A percentile compares a stretch with the other conserved stretches of the same genome.
These are phyloP conservation scores for Piper betle DNA, from an alignment of 164 flowering plant genomes.

Conservation along the genomic window DNA sequence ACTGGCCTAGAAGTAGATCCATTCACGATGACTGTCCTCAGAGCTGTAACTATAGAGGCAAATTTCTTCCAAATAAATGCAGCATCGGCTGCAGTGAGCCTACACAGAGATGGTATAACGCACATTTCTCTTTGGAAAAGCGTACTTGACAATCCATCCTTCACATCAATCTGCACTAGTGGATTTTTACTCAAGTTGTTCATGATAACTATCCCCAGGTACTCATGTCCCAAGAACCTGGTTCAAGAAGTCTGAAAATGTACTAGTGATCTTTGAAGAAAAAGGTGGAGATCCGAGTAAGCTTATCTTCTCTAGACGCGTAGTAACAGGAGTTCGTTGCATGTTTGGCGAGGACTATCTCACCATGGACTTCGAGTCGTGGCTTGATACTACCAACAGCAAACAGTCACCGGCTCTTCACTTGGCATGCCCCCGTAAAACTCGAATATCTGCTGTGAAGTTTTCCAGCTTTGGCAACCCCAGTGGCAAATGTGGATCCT, in stretches of 20 bases:
- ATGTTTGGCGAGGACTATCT: conserved; percentile 55
- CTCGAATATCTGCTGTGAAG: conserved; percentile 40
- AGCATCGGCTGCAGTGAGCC: conserved; percentile 87
- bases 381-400: conserved; percentile 9
- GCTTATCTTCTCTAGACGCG: conserved; percentile 58
- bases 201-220: conserved; percentile 31
- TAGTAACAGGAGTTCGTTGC: conserved; percentile 35
- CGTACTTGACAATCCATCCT: not conserved
- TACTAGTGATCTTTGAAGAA: conserved; percentile 87
- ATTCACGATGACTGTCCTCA: conserved; percentile 40
- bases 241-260: conserved; percentile 85
- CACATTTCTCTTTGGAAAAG: not conserved
- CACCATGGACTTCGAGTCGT: conserved; percentile 17
- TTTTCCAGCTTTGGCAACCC: conserved; percentile 93
- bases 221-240: conserved; percentile 96
- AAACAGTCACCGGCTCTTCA: conserved; percentile 22
- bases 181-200: not conserved
- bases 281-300: conserved; percentile 85
- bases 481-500: conserved; percentile 64
- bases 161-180: no score
- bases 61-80: conserved; percentile 81
- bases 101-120: conserved; percentile 81
- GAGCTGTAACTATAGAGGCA: conserved; percentile 84
- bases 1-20: conserved; percentile 72
- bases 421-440: conserved; percentile 45